Conservation (phyloP, 2,329 filamentous ascomycete genomes). For the Paraphaeosphaeria minitans region DNA sequence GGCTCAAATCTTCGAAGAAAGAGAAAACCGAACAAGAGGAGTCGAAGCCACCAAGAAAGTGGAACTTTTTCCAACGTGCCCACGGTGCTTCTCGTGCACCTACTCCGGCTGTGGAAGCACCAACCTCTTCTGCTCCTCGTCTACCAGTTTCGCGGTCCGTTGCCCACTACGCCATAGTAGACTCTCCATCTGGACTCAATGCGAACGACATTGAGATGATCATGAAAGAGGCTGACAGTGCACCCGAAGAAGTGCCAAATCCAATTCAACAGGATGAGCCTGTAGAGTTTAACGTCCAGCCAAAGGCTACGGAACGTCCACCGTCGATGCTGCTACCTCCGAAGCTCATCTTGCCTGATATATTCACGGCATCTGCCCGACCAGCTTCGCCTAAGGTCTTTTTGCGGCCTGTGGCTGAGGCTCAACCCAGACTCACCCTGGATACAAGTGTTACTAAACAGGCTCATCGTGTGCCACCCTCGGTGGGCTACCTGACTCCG, state of each 20-base stretch:
- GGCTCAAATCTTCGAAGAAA: constrained; percentile 45
- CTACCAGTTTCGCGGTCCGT: constrained; percentile 49
- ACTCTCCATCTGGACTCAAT: constrained; percentile 52
- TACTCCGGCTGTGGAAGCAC: constrained; percentile 40
- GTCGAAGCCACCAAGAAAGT: constrained; percentile 52
- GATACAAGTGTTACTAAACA: constrained; percentile 8
- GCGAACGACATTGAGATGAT: constrained; percentile 54
- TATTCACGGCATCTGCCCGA: constrained; percentile 30
- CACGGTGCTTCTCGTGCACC: constrained; percentile 49
- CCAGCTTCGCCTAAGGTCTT: constrained; percentile 46
- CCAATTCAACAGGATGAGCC: constrained; percentile 22
- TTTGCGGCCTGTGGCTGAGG: constrained; percentile 27
- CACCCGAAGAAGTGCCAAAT: constrained; percentile 31
- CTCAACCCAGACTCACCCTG: constrained; percentile 12
- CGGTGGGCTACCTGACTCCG: constrained; percentile 36
- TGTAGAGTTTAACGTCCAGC: constrained; percentile 27
- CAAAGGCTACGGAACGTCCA: constrained; percentile 36
- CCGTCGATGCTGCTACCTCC: constrained; percentile 48
- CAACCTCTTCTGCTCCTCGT: constrained; percentile 47
- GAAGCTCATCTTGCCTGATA: constrained; percentile 39
- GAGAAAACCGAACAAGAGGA: constrained; percentile 33
- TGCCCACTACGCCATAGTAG: constrained; percentile 64
- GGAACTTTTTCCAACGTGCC: constrained; percentile 65
- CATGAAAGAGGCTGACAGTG: constrained; percentile 49
- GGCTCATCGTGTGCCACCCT: constrained; percentile 13